These are phyloP conservation scores for Chloromonas sp. DNA, from an alignment of 163 green algal species.

Conservation along the genomic window DNA sequence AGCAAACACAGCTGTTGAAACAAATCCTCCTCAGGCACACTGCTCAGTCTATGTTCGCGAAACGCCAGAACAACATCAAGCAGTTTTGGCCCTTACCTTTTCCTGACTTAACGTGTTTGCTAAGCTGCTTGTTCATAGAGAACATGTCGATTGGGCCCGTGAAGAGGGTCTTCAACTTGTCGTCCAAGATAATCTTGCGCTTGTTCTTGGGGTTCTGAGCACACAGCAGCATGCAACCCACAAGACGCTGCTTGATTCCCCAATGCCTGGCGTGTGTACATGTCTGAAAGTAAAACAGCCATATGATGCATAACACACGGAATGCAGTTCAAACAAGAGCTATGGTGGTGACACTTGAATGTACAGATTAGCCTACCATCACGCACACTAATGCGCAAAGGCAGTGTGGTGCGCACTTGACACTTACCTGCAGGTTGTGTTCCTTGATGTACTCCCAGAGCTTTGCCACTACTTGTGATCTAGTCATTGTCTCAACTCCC, in stretches of 20 bases:
- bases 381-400: too few species aligned
- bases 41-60: too few species aligned
- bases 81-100: conserved; percentile 8
- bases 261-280: background rate
- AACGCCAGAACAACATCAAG: too few species aligned
- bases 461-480: conserved; percentile 42
- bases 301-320: background rate
- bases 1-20: too few species aligned
- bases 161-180: conserved; percentile 49
- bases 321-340: background rate
- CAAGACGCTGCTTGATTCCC: background rate
- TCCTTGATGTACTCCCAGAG: conserved; percentile 67
- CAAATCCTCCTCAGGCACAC: too few species aligned
- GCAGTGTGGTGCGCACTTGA: background rate
- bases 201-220: conserved; percentile 50
- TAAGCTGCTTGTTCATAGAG: conserved; percentile 57
- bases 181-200: conserved; percentile 49
- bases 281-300: background rate
- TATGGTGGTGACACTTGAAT: background rate
- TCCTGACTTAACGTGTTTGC: conserved; percentile 28
- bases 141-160: conserved; percentile 51
- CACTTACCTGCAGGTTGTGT: conserved; percentile 49
- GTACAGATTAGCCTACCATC: too few species aligned
- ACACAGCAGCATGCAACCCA: background rate
- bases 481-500: conserved; percentile 40